phyloP scores from a whole-genome alignment of 306 rosid genomes.

The Cucurbita moschata region DNA sequence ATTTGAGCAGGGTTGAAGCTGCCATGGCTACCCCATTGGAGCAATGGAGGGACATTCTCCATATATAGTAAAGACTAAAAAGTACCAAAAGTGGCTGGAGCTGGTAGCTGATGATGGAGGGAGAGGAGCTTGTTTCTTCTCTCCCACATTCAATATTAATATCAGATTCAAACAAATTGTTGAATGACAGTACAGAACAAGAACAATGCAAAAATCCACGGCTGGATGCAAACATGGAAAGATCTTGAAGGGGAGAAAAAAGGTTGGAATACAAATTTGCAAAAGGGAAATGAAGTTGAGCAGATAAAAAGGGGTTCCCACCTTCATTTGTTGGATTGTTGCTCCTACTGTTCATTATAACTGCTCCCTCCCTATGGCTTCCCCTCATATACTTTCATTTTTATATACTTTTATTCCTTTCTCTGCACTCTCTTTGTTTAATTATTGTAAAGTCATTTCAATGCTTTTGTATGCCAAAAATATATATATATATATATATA shows the following conservation, averaged over 20 bases:
- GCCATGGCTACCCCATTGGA: background rate
- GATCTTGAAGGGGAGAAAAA: background rate
- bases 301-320: conserved; percentile 11
- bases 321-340: conserved; percentile 6
- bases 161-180: background rate
- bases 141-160: background rate
- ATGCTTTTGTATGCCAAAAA: conserved; percentile 1
- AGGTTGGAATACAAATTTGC: conserved; percentile 12
- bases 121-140: background rate
- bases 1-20: background rate
- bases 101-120: background rate
- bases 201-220: background rate
- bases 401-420: conserved; percentile 8
- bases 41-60: background rate
- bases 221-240: background rate
- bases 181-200: background rate
- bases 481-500: background rate
- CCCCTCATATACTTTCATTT: background rate
- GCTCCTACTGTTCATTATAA: background rate
- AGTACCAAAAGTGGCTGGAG: background rate
- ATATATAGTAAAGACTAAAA: background rate
- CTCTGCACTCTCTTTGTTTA: background rate
- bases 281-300: conserved; percentile 6
- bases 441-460: conserved; percentile 9
- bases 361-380: conserved; percentile 1